Percentiles rank a stretch among this genome's conserved stretches.
phyloP scores from a whole-genome alignment of 768 basidiomycete genomes.

The Thelephora ganbajun region DNA sequence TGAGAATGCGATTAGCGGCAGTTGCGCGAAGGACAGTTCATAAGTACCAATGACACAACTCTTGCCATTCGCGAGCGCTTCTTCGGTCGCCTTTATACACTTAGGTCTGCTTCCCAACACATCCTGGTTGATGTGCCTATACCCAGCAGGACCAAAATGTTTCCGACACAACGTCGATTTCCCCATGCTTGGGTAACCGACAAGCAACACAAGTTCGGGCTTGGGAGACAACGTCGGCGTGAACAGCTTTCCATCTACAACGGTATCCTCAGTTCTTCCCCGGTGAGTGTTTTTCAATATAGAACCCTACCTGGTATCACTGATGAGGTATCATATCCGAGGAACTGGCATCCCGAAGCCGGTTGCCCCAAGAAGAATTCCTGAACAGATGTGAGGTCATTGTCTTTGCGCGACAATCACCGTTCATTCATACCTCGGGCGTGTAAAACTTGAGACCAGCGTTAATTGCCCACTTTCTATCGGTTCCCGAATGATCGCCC shows the following conservation, averaged over 20 bases:
- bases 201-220: constrained; percentile 43
- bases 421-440: constrained; percentile 51
- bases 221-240: constrained; percentile 27
- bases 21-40: neutral
- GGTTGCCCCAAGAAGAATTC: constrained; percentile 60
- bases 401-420: neutral
- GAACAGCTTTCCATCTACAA: constrained; percentile 6
- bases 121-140: constrained; percentile 84
- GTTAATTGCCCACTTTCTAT: constrained; percentile 79
- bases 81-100: constrained; percentile 54
- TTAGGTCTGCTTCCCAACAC: constrained; percentile 57
- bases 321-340: constrained; percentile 54
- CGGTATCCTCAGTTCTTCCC: no score
- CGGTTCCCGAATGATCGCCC: constrained; percentile 67
- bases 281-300: neutral
- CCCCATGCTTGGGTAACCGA: constrained; percentile 53
- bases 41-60: constrained; percentile 67
- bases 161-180: constrained; percentile 70
- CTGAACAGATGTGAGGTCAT: constrained; percentile 22
- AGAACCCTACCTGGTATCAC: constrained; percentile 15
- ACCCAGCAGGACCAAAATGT: constrained; percentile 54
- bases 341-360: constrained; percentile 32
- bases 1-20: neutral
- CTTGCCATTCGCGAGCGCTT: constrained; percentile 36
- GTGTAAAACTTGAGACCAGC: constrained; percentile 62